Evolutionary conservation across 2,329 filamentous ascomycete genomes (phyloP).

Genomic region (Arachnopeziza araneosa): DNA sequence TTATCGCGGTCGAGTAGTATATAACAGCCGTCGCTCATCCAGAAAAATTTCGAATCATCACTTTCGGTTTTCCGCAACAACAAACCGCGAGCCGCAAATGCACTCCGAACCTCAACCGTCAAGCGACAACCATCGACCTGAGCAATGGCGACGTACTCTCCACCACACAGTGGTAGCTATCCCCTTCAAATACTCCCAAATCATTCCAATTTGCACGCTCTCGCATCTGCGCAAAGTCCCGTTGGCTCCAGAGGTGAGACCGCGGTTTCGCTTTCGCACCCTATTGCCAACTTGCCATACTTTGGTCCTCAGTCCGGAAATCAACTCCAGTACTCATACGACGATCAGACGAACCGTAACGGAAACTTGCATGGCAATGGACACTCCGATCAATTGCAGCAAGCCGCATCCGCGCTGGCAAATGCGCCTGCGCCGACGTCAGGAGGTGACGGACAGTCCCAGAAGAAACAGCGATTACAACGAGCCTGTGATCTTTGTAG

Average conservation of each 20-base stretch:
- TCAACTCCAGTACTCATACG: background rate
- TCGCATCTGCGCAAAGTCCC: background rate
- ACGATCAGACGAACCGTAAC: background rate
- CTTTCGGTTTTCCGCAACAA: background rate
- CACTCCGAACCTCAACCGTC: background rate
- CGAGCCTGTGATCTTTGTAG: conserved; percentile 49
- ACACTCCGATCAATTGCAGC: background rate
- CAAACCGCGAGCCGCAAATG: background rate
- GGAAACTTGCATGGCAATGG: background rate
- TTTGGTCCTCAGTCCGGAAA: background rate
- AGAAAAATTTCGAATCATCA: background rate
- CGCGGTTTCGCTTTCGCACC: background rate
- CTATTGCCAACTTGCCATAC: background rate
- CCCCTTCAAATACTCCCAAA: background rate
- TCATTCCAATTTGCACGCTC: background rate
- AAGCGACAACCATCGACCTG: background rate
- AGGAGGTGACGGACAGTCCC: conserved; percentile 10
- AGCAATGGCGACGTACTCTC: background rate
- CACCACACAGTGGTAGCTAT: background rate
- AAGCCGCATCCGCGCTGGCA: background rate
- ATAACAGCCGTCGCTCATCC: background rate
- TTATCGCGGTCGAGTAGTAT: too few relatives aligned
- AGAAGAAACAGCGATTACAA: conserved; percentile 35
- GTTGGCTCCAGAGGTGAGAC: background rate
- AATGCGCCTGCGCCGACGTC: background rate